Evolutionary conservation across 2,329 filamentous ascomycete genomes (phyloP), one percentile per base, ranked within the genome.

Genomic region (Phymatotrichopsis omnivora): DNA sequence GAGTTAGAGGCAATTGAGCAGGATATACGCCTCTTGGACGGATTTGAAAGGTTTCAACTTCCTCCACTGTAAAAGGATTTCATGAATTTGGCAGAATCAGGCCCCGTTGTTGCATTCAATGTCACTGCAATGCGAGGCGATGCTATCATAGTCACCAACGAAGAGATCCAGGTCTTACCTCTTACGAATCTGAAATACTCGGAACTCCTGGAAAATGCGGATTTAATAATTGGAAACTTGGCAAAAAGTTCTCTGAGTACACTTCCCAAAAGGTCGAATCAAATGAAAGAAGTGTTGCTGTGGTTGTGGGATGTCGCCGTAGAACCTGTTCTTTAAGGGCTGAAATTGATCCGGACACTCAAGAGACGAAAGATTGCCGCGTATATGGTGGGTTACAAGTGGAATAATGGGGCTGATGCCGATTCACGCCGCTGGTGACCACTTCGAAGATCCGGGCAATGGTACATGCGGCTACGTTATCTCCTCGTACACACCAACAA

Each of bases 281-380:
- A 28, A 25, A 44, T 47, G 34, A n/a, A 16, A 12, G 28, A 27
- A 20, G 11, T 46, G n/a, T 40, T 53, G 22, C 6, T 22, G 11
- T 51, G 47, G 47, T 22, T 53, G 24, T 52, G 47, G 49, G 30
- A 50, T 28, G 41, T 35, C 8, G 36, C 31, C n/a, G 49, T 52
- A 2, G 29, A 22, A 12, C 42, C 47, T 3, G 47, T 53, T 17
- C 36, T 50, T 12, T 8, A 36, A 2, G 29, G 47, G 10, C n/a
- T 51, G 23, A n/a, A 40, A 12, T 40, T 27, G 3, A 6, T n/a
- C 7, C 25, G 24, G 14, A n/a, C 4, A 14, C 8, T 24, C 19
- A 10, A 22, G 22, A 31, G 29, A 32, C 6, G 20, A 17, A n/a
- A 31, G 24, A 20, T 12, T 23, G 19, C 31, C 39, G 6, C 48